Conservation (phyloP, 345 rosid genomes). For the Rubroshorea leprosula region DNA sequence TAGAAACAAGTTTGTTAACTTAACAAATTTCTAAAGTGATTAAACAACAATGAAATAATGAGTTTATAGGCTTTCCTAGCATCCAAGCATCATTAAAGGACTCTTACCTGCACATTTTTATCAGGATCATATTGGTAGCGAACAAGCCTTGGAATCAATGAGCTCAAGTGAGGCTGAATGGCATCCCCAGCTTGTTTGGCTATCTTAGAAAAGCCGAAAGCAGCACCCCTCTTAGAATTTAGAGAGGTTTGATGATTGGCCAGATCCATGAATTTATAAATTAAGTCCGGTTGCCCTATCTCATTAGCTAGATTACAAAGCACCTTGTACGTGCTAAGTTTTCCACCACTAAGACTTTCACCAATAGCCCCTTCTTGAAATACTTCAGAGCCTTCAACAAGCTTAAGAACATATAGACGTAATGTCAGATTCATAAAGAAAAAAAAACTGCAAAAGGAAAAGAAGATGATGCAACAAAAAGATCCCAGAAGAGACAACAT, state of each 20-base stretch:
- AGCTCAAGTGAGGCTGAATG: slow-evolving; percentile 71
- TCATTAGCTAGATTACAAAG: slow-evolving; percentile 94
- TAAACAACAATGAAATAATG: background rate
- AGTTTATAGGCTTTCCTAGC: background rate
- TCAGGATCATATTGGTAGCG: slow-evolving; percentile 97
- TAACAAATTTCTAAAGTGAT: no score
- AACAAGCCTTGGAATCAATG: slow-evolving; percentile 82
- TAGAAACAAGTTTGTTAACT: no score
- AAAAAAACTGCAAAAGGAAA: background rate
- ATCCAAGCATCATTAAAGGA: slow-evolving; percentile 5
- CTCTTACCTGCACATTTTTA: slow-evolving; percentile 85
- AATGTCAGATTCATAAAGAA: background rate
- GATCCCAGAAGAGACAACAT: background rate
- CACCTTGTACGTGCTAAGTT: slow-evolving; percentile 92
- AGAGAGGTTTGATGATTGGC: slow-evolving; percentile 92
- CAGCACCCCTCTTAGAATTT: slow-evolving; percentile 93
- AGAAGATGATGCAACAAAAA: background rate
- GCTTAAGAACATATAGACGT: slow-evolving; percentile 37
- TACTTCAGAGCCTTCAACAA: slow-evolving; percentile 85
- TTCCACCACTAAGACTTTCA: slow-evolving; percentile 78
- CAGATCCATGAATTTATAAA: slow-evolving; percentile 95
- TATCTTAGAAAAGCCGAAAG: slow-evolving; percentile 94
- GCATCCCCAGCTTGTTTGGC: slow-evolving; percentile 99
- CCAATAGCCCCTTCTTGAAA: slow-evolving; percentile 92
- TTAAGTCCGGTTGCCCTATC: slow-evolving; percentile 97